Conservation (phyloP, 164 flowering plant species). For the Aristolochia californica region DNA sequence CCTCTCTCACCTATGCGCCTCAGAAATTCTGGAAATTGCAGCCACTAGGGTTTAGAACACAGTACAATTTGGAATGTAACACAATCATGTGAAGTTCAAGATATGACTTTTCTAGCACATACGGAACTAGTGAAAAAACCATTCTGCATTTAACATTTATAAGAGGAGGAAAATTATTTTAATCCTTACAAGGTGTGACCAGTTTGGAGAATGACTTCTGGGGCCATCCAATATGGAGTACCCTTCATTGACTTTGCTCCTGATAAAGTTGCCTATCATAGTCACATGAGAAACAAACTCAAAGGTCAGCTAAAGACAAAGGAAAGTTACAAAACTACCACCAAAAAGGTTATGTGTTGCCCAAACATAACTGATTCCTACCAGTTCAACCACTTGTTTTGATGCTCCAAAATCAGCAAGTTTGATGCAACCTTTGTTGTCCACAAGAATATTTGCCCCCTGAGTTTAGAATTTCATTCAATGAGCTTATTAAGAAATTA, state of each 20-base stretch:
- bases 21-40: too few relatives aligned
- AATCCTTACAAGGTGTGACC: constrained; percentile 89
- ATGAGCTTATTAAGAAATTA: not conserved
- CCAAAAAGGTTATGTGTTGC: too few relatives aligned
- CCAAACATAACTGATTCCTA: constrained; percentile 18
- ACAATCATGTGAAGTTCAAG: too few relatives aligned
- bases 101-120: too few relatives aligned
- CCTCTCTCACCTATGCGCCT: too few relatives aligned
- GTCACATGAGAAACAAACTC: constrained; percentile 1
- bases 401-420: constrained; percentile 99
- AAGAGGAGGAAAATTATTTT: not conserved
- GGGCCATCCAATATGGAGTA: constrained; percentile 99
- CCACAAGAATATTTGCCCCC: constrained; percentile 98
- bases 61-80: too few relatives aligned
- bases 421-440: constrained; percentile 91
- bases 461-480: constrained; percentile 10
- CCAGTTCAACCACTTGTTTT: constrained; percentile 93
- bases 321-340: not conserved
- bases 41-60: too few relatives aligned
- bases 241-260: constrained; percentile 99
- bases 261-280: constrained; percentile 69
- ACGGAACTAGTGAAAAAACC: too few relatives aligned
- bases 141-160: too few relatives aligned
- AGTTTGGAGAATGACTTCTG: constrained; percentile 96
- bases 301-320: not conserved